These are phyloP conservation scores for Sugiyamaella grinbergsii DNA, from an alignment of 1,139 yeast species.

Conservation along the genomic window DNA sequence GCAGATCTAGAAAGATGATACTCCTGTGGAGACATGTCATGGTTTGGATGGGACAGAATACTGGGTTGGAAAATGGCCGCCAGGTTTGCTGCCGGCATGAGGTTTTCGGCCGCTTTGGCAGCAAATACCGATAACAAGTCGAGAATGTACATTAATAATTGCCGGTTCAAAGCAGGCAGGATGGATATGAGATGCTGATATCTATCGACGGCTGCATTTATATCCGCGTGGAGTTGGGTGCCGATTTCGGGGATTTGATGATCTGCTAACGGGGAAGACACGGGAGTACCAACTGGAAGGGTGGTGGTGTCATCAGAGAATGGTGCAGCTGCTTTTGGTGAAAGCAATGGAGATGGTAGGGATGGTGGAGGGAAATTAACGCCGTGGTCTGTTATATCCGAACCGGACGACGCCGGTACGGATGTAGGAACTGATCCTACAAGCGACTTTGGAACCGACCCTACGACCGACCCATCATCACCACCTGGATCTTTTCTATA, in stretches of 20 bases:
- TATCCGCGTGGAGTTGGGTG: conserved; percentile 46
- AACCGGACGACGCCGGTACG: background rate
- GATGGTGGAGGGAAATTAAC: too few relatives aligned
- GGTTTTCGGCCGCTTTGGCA: conserved; percentile 70
- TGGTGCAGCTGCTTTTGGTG: conserved; percentile 8
- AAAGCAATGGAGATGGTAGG: background rate
- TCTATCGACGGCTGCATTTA: conserved; percentile 67
- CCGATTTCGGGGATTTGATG: conserved; percentile 11
- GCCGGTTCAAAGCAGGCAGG: conserved; percentile 72
- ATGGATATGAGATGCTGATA: conserved; percentile 68
- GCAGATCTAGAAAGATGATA: conserved; percentile 85
- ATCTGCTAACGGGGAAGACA: background rate
- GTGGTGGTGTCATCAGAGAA: conserved; percentile 14
- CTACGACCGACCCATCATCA: background rate
- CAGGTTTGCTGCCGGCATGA: conserved; percentile 90
- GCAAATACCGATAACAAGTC: conserved; percentile 88
- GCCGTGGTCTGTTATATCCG: too few relatives aligned
- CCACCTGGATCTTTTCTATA: conserved; percentile 10
- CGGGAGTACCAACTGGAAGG: background rate
- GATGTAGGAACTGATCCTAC: background rate
- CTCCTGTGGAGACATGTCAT: conserved; percentile 89
- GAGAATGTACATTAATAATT: conserved; percentile 80
- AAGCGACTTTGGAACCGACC: conserved; percentile 3
- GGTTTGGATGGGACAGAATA: conserved; percentile 85
- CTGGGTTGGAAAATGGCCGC: conserved; percentile 98